Evolutionary conservation across 257 asterid species (phyloP), one percentile per base, ranked within the genome.

Genomic region (Fraxinus quadrangulata): DNA sequence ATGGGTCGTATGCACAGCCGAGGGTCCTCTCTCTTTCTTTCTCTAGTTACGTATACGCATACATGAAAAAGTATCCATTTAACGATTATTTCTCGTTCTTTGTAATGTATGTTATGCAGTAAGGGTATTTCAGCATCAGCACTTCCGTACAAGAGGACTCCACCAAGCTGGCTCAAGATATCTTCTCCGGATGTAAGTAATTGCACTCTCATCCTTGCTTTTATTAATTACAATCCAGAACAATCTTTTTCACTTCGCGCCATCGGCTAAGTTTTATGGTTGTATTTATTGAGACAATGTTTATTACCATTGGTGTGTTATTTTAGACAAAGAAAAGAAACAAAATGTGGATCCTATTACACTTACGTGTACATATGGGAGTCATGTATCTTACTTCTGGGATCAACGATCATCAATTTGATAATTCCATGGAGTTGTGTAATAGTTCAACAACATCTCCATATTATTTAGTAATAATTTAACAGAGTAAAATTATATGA

Each of bases 1-100:
- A 89, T 89, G 94, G 97, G 96, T 81, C 97, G 97, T 80, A 93
- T 93, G 97, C 97, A 93, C 90, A 93, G 97, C 81, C 67, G 93
- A 82, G 97, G 97, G 97, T 92, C 7, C 6, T 84, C 5, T 47
- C 2, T n/a, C 37, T 63, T 70, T 40, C 77, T 16, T 10, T 19
- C 3, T 67, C 23, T 23, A 26, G 14, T 5, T 16, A 5, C 28
- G 4, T 17, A 31, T 51, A 14, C 8, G 10, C 39, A 23, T 30
- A 3, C 51, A 3, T 42, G 13, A 2, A 21, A 40, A 40, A 4
- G 12, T 70, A 11, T n/a, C 4, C 42, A 10, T 37, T 7, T 37
- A 37, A 37, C 42, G 11, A 37, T 37, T 37, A 37, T 37, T 37
- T 37, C 42, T 10, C 11, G 12, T 37, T 37, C 1, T 37, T 37